Conservation (phyloP, 331 rosid species). For the Saraca asoca region DNA sequence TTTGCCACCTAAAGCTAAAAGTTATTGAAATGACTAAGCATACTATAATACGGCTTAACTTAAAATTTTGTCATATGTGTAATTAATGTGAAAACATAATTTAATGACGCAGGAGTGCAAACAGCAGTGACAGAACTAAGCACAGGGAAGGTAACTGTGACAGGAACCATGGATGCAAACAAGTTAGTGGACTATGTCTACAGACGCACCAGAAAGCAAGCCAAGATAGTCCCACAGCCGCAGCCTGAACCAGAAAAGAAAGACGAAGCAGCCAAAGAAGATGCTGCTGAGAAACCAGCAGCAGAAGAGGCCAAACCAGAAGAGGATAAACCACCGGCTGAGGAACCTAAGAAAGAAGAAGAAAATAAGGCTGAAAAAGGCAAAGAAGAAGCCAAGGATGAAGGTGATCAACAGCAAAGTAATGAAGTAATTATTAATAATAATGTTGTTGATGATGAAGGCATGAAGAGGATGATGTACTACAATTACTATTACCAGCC, state of each 20-base stretch:
- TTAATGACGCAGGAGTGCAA: slow-evolving; percentile 65
- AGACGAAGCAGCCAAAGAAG: slow-evolving; percentile 42
- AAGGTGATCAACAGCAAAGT: too few species aligned
- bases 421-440: too few species aligned
- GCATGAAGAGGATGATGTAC: slow-evolving; percentile 69
- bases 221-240: slow-evolving; percentile 63
- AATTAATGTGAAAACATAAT: slow-evolving; percentile 20
- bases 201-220: slow-evolving; percentile 83
- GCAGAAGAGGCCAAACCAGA: slow-evolving; percentile 37
- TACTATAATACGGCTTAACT: too few species aligned
- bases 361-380: slow-evolving; percentile 35
- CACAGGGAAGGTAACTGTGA: slow-evolving; percentile 75
- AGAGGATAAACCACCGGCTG: slow-evolving; percentile 35
- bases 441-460: too few species aligned
- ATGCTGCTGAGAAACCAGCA: slow-evolving; percentile 27
- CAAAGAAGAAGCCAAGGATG: slow-evolving; percentile 30
- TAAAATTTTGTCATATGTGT: neutral
- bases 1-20: slow-evolving; percentile 20
- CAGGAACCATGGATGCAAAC: slow-evolving; percentile 83
- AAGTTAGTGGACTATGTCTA: slow-evolving; percentile 86
- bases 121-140: slow-evolving; percentile 64
- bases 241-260: slow-evolving; percentile 54
- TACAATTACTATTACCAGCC: slow-evolving; percentile 52
- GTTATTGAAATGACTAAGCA: slow-evolving; percentile 1
- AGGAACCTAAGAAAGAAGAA: slow-evolving; percentile 37